Evolutionary conservation across 371 early-diverging fungal genomes (phyloP).

Genomic region (Mucor lusitanicus): DNA sequence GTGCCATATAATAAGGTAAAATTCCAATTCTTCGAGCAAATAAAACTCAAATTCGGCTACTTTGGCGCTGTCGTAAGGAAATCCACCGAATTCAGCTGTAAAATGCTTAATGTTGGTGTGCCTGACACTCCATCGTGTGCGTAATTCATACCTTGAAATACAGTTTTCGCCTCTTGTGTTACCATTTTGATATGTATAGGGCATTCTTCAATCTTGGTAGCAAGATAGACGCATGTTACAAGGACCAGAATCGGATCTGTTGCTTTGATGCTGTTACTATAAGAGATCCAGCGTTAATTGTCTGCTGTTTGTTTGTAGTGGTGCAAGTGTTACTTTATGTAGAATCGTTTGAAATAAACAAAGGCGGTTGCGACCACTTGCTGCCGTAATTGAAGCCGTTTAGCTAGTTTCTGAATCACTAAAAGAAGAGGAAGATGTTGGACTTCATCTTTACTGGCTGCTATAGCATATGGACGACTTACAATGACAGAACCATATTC

Average conservation of each 20-base stretch:
- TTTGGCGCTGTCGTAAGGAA: constrained; percentile 73
- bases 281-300: not conserved
- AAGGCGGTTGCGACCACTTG: constrained; percentile 85
- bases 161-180: constrained; percentile 67
- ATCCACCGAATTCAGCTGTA: constrained; percentile 51
- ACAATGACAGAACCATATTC: constrained; percentile 72
- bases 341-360: constrained; percentile 90
- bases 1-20: constrained; percentile 84
- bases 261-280: constrained; percentile 67
- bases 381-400: constrained; percentile 73
- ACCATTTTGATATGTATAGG: constrained; percentile 84
- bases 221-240: constrained; percentile 83
- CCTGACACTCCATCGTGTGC: not conserved
- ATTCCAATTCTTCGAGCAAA: constrained; percentile 85
- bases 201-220: constrained; percentile 88
- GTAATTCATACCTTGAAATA: constrained; percentile 55
- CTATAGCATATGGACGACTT: constrained; percentile 7
- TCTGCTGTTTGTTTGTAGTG: not conserved
- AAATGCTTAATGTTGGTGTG: not conserved
- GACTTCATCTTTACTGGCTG: not conserved
- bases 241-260: constrained; percentile 81
- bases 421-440: not conserved
- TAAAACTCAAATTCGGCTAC: constrained; percentile 93
- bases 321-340: constrained; percentile 65
- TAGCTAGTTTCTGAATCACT: constrained; percentile 84